phyloP scores from a whole-genome alignment of 2,329 filamentous ascomycete species.

The Rutstroemia sp. region DNA sequence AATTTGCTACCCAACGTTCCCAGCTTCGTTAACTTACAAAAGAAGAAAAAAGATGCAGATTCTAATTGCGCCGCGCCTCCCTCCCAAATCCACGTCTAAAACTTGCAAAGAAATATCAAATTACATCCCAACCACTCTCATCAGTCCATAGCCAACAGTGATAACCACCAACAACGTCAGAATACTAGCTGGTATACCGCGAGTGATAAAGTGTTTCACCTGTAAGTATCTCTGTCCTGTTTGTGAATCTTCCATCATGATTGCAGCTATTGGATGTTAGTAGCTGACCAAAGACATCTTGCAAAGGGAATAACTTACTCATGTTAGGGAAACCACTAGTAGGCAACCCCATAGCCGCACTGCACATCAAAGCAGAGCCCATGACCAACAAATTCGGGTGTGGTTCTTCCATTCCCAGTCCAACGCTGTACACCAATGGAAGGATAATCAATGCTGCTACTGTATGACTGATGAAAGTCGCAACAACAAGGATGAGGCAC shows the following conservation, averaged over 20 bases:
- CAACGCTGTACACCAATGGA: conserved; percentile 82
- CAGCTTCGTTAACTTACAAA: too few relatives aligned
- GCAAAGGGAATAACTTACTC: conserved; percentile 61
- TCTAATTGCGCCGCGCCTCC: not conserved
- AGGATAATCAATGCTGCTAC: conserved; percentile 93
- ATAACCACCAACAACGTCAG: conserved; percentile 76
- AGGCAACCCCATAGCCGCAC: conserved; percentile 92
- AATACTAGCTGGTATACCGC: conserved; percentile 83
- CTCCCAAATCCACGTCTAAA: not conserved
- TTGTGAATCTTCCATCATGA: conserved; percentile 95
- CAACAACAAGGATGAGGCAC: conserved; percentile 77
- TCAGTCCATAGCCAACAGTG: conserved; percentile 83
- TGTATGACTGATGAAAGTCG: conserved; percentile 96
- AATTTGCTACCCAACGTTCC: too few relatives aligned
- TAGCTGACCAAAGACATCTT: not conserved
- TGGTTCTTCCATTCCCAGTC: conserved; percentile 75
- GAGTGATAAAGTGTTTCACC: conserved; percentile 89
- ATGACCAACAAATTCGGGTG: conserved; percentile 94
- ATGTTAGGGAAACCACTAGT: conserved; percentile 98
- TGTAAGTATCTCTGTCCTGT: conserved; percentile 87
- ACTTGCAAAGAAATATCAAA: too few relatives aligned
- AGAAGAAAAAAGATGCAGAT: too few relatives aligned
- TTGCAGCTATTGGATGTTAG: conserved; percentile 58
- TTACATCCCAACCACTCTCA: conserved; percentile 44
- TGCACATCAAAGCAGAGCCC: conserved; percentile 92